Percentiles rank a stretch among this genome's conserved stretches.
These are phyloP conservation scores for Zygosaccharomyces gambellarensis DNA, from an alignment of 805 yeast genomes.

Conservation along the genomic window DNA sequence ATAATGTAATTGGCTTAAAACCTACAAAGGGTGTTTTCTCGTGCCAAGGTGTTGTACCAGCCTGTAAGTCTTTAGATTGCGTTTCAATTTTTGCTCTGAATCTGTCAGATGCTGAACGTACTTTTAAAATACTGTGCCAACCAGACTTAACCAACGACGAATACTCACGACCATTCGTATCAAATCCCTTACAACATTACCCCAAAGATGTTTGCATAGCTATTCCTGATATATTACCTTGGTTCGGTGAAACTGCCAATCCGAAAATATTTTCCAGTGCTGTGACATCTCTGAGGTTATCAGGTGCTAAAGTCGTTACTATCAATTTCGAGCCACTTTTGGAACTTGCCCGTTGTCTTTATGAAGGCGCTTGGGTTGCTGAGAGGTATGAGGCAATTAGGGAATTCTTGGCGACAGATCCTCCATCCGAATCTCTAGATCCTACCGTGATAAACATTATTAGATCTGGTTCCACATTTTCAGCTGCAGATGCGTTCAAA, in stretches of 20 bases:
- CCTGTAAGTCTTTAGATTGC: slow-evolving; percentile 91
- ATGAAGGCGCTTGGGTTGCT: slow-evolving; percentile 99
- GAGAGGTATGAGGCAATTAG: slow-evolving; percentile 84
- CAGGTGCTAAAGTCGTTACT: slow-evolving; percentile 57
- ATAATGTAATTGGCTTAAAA: slow-evolving; percentile 86
- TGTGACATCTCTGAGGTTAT: slow-evolving; percentile 45
- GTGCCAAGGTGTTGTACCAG: slow-evolving; percentile 91
- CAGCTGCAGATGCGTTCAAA: slow-evolving; percentile 80
- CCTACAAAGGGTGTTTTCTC: slow-evolving; percentile 89
- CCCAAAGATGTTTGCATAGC: slow-evolving; percentile 62
- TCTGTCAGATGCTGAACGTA: slow-evolving; percentile 75
- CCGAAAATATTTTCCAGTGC: slow-evolving; percentile 63
- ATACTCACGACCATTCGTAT: slow-evolving; percentile 73
- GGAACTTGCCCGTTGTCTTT: slow-evolving; percentile 78
- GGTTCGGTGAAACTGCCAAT: slow-evolving; percentile 81
- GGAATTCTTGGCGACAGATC: slow-evolving; percentile 64
- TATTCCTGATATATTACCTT: slow-evolving; percentile 65
- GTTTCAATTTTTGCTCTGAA: slow-evolving; percentile 80
- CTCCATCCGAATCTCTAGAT: slow-evolving; percentile 68
- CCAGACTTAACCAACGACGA: slow-evolving; percentile 67
- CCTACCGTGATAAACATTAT: slow-evolving; percentile 79
- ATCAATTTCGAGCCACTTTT: slow-evolving; percentile 72
- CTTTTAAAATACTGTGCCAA: slow-evolving; percentile 65
- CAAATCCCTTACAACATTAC: slow-evolving; percentile 56
- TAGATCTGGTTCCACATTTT: slow-evolving; percentile 66